Evolutionary conservation across 352 stramenopile species (phyloP).

Genomic region (Phytophthora europaea): DNA sequence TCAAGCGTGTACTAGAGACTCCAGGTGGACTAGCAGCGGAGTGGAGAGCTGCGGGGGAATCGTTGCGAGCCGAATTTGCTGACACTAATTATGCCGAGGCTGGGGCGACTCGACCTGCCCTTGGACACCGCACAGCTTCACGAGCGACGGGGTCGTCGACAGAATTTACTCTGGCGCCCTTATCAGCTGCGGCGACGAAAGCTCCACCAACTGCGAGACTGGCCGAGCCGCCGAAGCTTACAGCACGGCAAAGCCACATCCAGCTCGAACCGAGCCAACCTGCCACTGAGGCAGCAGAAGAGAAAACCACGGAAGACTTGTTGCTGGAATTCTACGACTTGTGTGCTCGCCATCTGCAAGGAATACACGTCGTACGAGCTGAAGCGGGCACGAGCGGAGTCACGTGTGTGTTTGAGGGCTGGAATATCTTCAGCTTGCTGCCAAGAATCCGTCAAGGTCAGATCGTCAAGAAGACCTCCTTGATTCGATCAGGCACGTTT

Average conservation of each 20-base stretch:
- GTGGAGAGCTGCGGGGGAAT: slow-evolving; percentile 62
- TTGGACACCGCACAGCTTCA: slow-evolving; percentile 10
- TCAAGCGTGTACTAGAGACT: slow-evolving; percentile 43
- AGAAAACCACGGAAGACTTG: slow-evolving; percentile 55
- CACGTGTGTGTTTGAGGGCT: slow-evolving; percentile 66
- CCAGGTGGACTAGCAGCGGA: slow-evolving; percentile 52
- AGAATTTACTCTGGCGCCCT: slow-evolving; percentile 20
- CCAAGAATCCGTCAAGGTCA: slow-evolving; percentile 50
- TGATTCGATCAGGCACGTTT: slow-evolving; percentile 51
- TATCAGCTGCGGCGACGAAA: slow-evolving; percentile 20
- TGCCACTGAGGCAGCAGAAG: slow-evolving; percentile 22
- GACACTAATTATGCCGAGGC: slow-evolving; percentile 29
- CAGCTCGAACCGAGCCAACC: slow-evolving; percentile 14
- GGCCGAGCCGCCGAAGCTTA: slow-evolving; percentile 15
- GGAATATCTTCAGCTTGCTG: slow-evolving; percentile 73
- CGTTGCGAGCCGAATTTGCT: slow-evolving; percentile 68
- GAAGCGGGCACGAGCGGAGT: slow-evolving; percentile 77
- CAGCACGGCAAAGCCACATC: slow-evolving; percentile 12
- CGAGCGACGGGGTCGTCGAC: slow-evolving; percentile 7
- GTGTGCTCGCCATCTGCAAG: slow-evolving; percentile 57
- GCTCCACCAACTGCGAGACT: neutral
- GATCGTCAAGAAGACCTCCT: slow-evolving; percentile 28
- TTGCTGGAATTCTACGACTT: slow-evolving; percentile 72
- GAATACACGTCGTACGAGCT: slow-evolving; percentile 57
- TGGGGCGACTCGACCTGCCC: slow-evolving; percentile 1